Evolutionary conservation across 1,284 basidiomycete genomes (phyloP), one percentile per base, ranked within the genome.

Genomic region (Pseudomicrostroma phylloplanum): DNA sequence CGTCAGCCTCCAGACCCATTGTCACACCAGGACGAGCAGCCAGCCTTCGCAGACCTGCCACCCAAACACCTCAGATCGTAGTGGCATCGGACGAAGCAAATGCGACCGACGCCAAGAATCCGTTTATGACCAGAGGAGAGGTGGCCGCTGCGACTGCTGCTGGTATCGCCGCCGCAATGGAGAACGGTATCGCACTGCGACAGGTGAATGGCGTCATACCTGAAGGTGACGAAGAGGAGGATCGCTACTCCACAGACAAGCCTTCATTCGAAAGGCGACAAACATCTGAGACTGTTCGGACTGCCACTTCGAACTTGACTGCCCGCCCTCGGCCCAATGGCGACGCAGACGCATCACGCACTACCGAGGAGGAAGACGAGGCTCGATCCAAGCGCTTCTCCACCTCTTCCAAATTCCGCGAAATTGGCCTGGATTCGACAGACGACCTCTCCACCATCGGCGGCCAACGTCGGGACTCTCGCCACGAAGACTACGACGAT

Each of bases 11-110:
- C n/a, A n/a, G 42, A 15, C 60, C 60, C n/a, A 61, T 61, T 41
- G 60, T 61, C 23, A 61, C 60, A 13, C 60, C 60, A n/a, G 60
- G 60, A 12, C 56, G 54, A 21, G 60, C 60, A 46, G 41, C 60
- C 11, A 61, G 57, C 1, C 48, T 61, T 11, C 13, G 40, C 13
- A 55, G 51, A 15, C 19, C 51, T 13, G 21, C 51, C 6, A 6
- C 51, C 6, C 21, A 25, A 6, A 54, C 51, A 2, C 51, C 51
- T 19, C 7, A 25, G 21, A 54, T 54, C 51, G 21, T 54, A 23
- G 51, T 25, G 21, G 26, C 51, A 8, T 19, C 19, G 4, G 51
- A 8, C 4, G 51, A 54, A 15, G 21, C 17, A 19, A 54, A 13
- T 13, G 25, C n/a, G 4, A 25, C 21, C 15, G 51, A 19, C 6